Base-by-base conservation (phyloP, 192 early-diverging fungal species). In the Paraglomus brasilianum region DNA sequence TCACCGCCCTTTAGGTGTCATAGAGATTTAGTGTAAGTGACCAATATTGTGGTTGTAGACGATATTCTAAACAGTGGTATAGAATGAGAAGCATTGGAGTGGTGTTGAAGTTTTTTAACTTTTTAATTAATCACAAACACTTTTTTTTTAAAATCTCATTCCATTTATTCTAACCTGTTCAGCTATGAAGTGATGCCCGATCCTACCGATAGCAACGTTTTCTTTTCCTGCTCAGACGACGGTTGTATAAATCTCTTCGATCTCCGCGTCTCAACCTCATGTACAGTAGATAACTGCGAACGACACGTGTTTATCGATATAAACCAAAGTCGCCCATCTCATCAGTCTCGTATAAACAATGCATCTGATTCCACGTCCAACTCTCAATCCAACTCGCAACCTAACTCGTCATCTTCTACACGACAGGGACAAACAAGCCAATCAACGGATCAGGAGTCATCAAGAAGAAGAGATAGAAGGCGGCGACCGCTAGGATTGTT, bases 131-230 rank as follows among this genome's bases (percentile, higher is more conserved):
- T 30, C 3, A 30, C 30, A 1, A 30, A 30, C 30, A 3, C 3
- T 30, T 30, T 30, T 30, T 30, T 30, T 30, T 30, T 30, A 2
- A 30, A 30, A 30, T 30, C 3, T 30, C 1, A 2, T 30, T 30
- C 30, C 30, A 30, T 30, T 30, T 30, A 30, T 30, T 22, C 4
- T 56, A 2, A 56, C 36, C 36, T 11, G 11, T 21, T 51, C 40
- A 72, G 76, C 1, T 84, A 78, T 66, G 76, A 84, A 57, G 82
- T 84, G n/a, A 51, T 83, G 57, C 73, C 81, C 1, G 82, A 84
- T 47, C 61, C 80, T 14, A 48, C 60, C 13, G 69, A 78, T 47
- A 42, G 80, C 0, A 67, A 77, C 48, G 64, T 84, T 4, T 84
- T 84, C 73, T 84, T 77, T 49, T 71, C 72, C 61, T 80, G 82